These are phyloP conservation scores for Panaeolus cyanescens DNA, from an alignment of 768 basidiomycete genomes.

Conservation along the genomic window DNA sequence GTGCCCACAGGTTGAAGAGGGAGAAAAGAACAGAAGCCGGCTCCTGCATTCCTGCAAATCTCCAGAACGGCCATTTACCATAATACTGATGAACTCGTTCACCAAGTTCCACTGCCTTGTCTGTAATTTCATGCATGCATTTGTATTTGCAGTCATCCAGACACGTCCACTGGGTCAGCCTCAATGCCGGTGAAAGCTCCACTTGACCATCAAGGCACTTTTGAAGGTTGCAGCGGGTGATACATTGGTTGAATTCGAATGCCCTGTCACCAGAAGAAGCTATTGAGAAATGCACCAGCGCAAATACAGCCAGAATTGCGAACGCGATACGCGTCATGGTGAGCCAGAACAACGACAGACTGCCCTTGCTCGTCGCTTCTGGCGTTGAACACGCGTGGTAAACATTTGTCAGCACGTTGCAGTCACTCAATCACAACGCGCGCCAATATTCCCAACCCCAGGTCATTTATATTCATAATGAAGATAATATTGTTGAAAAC, in stretches of 20 bases:
- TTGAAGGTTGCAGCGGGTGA: constrained; percentile 41
- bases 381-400: too few relatives aligned
- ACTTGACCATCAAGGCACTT: constrained; percentile 38
- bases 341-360: neutral
- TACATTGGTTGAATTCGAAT: constrained; percentile 54
- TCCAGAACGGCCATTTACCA: constrained; percentile 98
- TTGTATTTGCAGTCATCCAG: constrained; percentile 84
- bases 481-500: too few relatives aligned
- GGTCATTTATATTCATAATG: too few relatives aligned
- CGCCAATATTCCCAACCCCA: too few relatives aligned
- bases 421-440: too few relatives aligned
- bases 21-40: constrained; percentile 92
- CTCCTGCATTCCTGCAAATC: constrained; percentile 89
- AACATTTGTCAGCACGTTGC: neutral
- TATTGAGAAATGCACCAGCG: constrained; percentile 4
- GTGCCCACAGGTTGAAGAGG: constrained; percentile 79
- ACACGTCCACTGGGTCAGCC: constrained; percentile 86
- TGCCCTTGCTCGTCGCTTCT: too few relatives aligned
- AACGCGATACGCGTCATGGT: neutral
- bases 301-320: neutral
- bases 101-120: constrained; percentile 45
- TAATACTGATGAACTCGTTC: constrained; percentile 72
- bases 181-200: constrained; percentile 48
- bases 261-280: constrained; percentile 70
- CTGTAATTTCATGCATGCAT: constrained; percentile 84